These are phyloP conservation scores for Xylariaceae sp. DNA, from an alignment of 2,329 filamentous ascomycete species.

Conservation along the genomic window DNA sequence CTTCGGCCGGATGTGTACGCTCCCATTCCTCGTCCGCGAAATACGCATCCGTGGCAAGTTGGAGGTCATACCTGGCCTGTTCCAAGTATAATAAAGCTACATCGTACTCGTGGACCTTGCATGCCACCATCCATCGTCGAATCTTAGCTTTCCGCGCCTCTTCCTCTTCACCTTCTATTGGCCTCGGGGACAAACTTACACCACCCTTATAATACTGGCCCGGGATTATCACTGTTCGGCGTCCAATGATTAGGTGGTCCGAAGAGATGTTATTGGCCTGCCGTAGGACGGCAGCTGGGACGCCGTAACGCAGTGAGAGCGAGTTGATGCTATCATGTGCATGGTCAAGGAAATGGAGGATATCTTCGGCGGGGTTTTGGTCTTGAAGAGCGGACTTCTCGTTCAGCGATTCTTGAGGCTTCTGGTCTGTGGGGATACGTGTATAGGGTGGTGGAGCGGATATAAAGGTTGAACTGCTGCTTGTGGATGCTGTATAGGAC, in stretches of 20 bases:
- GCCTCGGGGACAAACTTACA: slow-evolving; percentile 71
- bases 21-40: slow-evolving; percentile 74
- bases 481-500: slow-evolving; percentile 59
- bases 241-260: slow-evolving; percentile 73
- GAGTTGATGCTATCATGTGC: slow-evolving; percentile 71
- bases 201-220: slow-evolving; percentile 72
- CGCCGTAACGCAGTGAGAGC: slow-evolving; percentile 73
- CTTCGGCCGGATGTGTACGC: slow-evolving; percentile 66
- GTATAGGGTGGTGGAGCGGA: slow-evolving; percentile 50
- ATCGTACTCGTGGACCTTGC: slow-evolving; percentile 80
- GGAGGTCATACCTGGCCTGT: slow-evolving; percentile 71
- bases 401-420: slow-evolving; percentile 22
- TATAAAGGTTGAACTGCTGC: slow-evolving; percentile 38
- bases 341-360: slow-evolving; percentile 77
- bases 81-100: slow-evolving; percentile 78
- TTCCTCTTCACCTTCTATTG: slow-evolving; percentile 77
- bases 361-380: slow-evolving; percentile 60
- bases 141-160: slow-evolving; percentile 73
- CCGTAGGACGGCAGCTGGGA: slow-evolving; percentile 68
- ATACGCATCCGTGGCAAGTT: slow-evolving; percentile 67
- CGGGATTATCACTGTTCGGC: slow-evolving; percentile 75
- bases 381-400: slow-evolving; percentile 41
- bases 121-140: slow-evolving; percentile 78
- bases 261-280: slow-evolving; percentile 72
- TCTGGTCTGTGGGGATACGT: slow-evolving; percentile 33